phyloP scores from a whole-genome alignment of 805 yeast species.

The Zygosaccharomyces lentus region DNA sequence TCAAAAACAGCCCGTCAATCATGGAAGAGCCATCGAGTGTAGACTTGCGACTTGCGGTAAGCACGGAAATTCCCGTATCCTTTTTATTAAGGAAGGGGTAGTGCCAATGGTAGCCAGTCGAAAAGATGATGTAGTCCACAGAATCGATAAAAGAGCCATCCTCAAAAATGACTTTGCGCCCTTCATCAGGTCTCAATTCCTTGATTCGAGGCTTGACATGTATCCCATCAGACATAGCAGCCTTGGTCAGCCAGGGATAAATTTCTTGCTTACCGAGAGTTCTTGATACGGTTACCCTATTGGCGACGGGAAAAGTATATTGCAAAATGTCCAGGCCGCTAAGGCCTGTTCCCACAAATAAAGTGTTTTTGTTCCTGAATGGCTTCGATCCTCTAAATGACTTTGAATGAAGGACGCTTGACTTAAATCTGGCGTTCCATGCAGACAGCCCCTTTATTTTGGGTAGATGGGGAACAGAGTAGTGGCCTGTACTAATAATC shows the following conservation, averaged over 20 bases:
- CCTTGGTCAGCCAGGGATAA: constrained; percentile 39
- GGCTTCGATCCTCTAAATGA: constrained; percentile 25
- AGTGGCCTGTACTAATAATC: constrained; percentile 41
- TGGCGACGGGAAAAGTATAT: constrained; percentile 36
- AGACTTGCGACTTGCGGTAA: constrained; percentile 3
- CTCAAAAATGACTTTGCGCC: constrained; percentile 27
- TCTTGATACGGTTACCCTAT: constrained; percentile 58
- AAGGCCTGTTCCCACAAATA: constrained; percentile 41
- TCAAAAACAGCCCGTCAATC: constrained; percentile 41
- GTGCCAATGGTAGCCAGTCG: constrained; percentile 45
- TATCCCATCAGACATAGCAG: constrained; percentile 38
- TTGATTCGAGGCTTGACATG: constrained; percentile 36
- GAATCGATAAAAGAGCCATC: constrained; percentile 32
- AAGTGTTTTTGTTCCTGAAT: constrained; percentile 27
- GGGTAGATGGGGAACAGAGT: constrained; percentile 41
- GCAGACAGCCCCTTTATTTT: constrained; percentile 13
- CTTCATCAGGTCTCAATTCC: constrained; percentile 28
- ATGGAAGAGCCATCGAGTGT: constrained; percentile 22
- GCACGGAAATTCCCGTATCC: constrained; percentile 11
- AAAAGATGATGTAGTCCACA: constrained; percentile 35
- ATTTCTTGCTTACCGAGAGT: constrained; percentile 58
- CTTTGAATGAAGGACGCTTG: constrained; percentile 39
- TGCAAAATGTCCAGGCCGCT: constrained; percentile 41
- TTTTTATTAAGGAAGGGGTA: constrained; percentile 16
- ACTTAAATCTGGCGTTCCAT: constrained; percentile 28